phyloP scores from a whole-genome alignment of 2,329 filamentous ascomycete species.

The Penicillium expansum region DNA sequence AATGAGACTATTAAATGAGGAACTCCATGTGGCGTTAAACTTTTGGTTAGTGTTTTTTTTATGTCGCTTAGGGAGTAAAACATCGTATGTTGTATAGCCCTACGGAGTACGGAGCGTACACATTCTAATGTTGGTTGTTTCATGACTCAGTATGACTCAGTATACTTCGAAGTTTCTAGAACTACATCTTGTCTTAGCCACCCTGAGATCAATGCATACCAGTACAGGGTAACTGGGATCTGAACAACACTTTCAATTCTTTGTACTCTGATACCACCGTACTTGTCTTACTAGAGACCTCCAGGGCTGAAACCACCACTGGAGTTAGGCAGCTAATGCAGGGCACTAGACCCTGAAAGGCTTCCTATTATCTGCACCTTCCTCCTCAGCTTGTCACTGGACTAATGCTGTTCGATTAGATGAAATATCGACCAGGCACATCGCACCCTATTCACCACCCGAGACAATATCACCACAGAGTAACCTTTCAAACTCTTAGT shows the following conservation, averaged over 20 bases:
- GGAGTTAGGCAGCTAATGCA: background rate
- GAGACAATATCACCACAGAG: background rate
- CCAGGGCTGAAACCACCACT: background rate
- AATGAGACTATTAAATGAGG: background rate
- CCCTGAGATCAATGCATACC: background rate
- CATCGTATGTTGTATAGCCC: background rate
- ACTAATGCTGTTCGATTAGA: background rate
- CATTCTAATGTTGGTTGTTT: background rate
- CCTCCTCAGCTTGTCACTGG: background rate
- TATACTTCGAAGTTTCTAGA: background rate
- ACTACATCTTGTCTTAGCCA: background rate
- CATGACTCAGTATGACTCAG: background rate
- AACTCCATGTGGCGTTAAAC: background rate
- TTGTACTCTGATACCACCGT: background rate
- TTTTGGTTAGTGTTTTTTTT: background rate
- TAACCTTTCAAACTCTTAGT: background rate
- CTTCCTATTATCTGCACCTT: background rate
- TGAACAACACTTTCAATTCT: background rate
- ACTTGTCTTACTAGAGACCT: constrained; percentile 3
- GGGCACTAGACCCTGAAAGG: background rate
- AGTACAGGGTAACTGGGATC: background rate
- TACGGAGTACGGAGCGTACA: no score
- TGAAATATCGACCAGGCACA: background rate
- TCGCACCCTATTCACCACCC: background rate
- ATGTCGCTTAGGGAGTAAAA: background rate